These are phyloP conservation scores for Cyberlindnera mrakii DNA, from an alignment of 805 yeast species.

Conservation along the genomic window DNA sequence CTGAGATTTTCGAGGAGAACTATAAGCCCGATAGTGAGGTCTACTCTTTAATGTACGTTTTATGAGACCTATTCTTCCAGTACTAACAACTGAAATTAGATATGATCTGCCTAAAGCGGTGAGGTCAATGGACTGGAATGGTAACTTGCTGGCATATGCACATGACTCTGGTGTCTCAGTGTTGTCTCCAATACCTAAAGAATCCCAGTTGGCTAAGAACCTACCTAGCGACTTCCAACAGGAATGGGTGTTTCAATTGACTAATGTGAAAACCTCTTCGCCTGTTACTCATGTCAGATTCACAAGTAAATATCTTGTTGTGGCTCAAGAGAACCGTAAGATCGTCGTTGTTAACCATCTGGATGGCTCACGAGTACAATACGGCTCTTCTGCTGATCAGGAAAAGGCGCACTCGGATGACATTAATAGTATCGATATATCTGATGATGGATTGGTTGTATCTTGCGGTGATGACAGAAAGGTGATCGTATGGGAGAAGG, in stretches of 20 bases:
- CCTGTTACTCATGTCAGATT: conserved; percentile 14
- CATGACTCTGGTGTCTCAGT: conserved; percentile 19
- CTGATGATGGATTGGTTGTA: conserved; percentile 24
- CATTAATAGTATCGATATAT: conserved; percentile 27
- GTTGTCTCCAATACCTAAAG: conserved; percentile 19
- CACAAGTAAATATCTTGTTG: conserved; percentile 16
- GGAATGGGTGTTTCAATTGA: conserved; percentile 20
- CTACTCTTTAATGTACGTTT: conserved; percentile 17
- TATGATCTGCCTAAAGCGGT: conserved; percentile 17
- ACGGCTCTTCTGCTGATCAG: conserved; percentile 5
- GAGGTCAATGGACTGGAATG: conserved; percentile 21
- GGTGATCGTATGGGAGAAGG: conserved; percentile 26
- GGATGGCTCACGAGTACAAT: conserved; percentile 10
- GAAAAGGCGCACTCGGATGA: conserved; percentile 19
- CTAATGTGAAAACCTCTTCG: conserved; percentile 6
- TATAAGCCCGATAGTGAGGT: conserved; percentile 16
- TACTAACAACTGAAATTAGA: conserved; percentile 3
- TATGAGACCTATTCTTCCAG: background rate
- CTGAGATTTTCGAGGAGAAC: conserved; percentile 18
- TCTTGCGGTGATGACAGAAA: conserved; percentile 27
- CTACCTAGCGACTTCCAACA: conserved; percentile 20
- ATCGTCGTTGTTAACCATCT: conserved; percentile 18
- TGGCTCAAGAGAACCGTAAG: conserved; percentile 17
- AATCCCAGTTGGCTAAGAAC: conserved; percentile 17
- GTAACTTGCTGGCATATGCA: conserved; percentile 15